These are phyloP conservation scores for Metschnikowia lachancei DNA, from an alignment of 805 yeast species.

Conservation along the genomic window DNA sequence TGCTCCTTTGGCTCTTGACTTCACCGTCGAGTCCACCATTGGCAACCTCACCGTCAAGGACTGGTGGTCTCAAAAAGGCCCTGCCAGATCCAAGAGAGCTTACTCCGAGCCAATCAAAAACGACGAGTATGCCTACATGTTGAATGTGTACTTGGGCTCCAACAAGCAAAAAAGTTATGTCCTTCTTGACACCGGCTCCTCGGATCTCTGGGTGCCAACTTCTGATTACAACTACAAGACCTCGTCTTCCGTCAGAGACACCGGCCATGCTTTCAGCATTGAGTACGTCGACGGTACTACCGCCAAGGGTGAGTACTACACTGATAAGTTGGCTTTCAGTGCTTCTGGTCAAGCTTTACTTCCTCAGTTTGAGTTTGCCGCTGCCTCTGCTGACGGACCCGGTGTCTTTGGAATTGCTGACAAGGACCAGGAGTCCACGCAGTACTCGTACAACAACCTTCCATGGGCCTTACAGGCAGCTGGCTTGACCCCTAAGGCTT, in stretches of 20 bases:
- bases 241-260: conserved; percentile 2
- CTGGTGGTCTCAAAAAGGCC: conserved; percentile 3
- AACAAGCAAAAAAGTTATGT: conserved; percentile 28
- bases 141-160: conserved; percentile 24
- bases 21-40: conserved; percentile 8
- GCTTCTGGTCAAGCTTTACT: conserved; percentile 6
- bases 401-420: conserved; percentile 16
- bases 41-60: conserved; percentile 7
- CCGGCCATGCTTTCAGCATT: conserved; percentile 11
- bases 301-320: conserved; percentile 12
- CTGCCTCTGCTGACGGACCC: background rate
- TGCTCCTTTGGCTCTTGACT: conserved; percentile 15
- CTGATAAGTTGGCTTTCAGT: conserved; percentile 10
- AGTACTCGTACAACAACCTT: conserved; percentile 40
- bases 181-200: conserved; percentile 42
- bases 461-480: conserved; percentile 58
- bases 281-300: conserved; percentile 12
- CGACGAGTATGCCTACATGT: conserved; percentile 2
- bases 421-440: conserved; percentile 11
- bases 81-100: background rate
- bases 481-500: conserved; percentile 54
- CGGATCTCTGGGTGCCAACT: conserved; percentile 38
- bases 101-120: conserved; percentile 5
- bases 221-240: conserved; percentile 1
- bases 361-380: conserved; percentile 14